Conservation (phyloP, 805 yeast genomes). For the Cyberlindnera mississippiensis region DNA sequence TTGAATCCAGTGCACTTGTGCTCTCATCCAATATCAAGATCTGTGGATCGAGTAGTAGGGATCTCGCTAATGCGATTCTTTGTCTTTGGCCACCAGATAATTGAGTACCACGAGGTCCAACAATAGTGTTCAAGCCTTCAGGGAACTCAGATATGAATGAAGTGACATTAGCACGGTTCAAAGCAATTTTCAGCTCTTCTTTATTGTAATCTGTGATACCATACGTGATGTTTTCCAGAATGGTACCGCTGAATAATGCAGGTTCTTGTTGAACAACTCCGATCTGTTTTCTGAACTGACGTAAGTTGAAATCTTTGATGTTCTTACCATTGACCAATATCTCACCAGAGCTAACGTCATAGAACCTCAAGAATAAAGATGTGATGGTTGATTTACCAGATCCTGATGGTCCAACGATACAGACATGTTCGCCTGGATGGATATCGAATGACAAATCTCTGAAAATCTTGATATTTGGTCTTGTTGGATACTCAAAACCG, state of each 20-base stretch:
- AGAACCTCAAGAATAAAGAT: conserved; percentile 74
- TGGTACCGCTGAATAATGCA: conserved; percentile 77
- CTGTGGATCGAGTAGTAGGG: conserved; percentile 72
- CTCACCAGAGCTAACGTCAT: conserved; percentile 68
- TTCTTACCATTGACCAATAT: conserved; percentile 63
- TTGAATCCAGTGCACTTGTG: conserved; percentile 88
- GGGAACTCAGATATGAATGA: conserved; percentile 73
- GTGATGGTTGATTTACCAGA: conserved; percentile 91
- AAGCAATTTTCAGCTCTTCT: conserved; percentile 57
- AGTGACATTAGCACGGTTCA: conserved; percentile 67
- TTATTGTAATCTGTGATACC: conserved; percentile 56
- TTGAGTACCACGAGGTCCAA: conserved; percentile 86
- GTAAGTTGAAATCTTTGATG: conserved; percentile 61
- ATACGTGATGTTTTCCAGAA: conserved; percentile 78
- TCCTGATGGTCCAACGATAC: conserved; percentile 96
- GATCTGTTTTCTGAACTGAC: conserved; percentile 64
- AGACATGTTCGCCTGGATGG: conserved; percentile 78
- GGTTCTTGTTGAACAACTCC: conserved; percentile 98
- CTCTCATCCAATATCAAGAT: conserved; percentile 90
- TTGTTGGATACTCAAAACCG: conserved; percentile 76
- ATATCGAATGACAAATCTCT: conserved; percentile 55
- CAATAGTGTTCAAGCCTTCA: conserved; percentile 71
- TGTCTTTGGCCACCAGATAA: conserved; percentile 95
- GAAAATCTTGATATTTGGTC: conserved; percentile 70
- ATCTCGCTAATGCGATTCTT: conserved; percentile 86